Evolutionary conservation across 1,284 basidiomycete species (phyloP).

Genomic region (Apiotrichum laibachii): DNA sequence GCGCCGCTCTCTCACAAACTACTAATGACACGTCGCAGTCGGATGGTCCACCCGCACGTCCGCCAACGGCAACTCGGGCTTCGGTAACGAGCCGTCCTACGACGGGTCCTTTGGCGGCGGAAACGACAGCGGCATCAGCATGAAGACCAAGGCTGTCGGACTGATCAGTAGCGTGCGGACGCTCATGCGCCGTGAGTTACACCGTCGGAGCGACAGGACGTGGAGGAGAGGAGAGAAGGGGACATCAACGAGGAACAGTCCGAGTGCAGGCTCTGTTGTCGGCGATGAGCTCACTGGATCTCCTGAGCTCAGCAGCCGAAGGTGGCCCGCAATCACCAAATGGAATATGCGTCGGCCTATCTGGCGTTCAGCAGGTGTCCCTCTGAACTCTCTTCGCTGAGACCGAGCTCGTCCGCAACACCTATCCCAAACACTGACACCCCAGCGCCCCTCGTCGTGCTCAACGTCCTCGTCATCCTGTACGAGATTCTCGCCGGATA

Average conservation of each 20-base stretch:
- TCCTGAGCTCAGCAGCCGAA: too few species aligned
- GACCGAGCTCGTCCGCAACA: too few species aligned
- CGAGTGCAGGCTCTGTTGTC: neutral
- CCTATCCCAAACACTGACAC: too few species aligned
- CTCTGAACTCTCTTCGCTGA: too few species aligned
- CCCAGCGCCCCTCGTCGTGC: slow-evolving; percentile 1
- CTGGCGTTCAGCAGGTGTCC: too few species aligned
- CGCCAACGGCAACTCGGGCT: slow-evolving; percentile 41
- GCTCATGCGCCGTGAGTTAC: slow-evolving; percentile 80
- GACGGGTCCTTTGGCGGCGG: slow-evolving; percentile 35
- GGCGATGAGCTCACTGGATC: too few species aligned
- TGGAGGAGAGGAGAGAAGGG: neutral
- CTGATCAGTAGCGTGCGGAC: slow-evolving; percentile 91
- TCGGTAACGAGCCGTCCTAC: slow-evolving; percentile 43
- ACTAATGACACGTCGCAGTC: slow-evolving; percentile 57
- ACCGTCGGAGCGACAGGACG: too few species aligned
- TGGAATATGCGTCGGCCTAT: too few species aligned
- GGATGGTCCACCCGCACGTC: slow-evolving; percentile 80
- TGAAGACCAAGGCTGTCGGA: slow-evolving; percentile 85
- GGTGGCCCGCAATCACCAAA: too few species aligned
- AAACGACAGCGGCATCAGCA: slow-evolving; percentile 57
- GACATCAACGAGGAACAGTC: neutral
- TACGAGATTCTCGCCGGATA: slow-evolving; percentile 2
- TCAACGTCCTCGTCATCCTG: slow-evolving; percentile 6
- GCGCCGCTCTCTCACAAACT: neutral